Evolutionary conservation across 2,329 filamentous ascomycete species (phyloP).

Genomic region (Tolypocladium endophyticum): DNA sequence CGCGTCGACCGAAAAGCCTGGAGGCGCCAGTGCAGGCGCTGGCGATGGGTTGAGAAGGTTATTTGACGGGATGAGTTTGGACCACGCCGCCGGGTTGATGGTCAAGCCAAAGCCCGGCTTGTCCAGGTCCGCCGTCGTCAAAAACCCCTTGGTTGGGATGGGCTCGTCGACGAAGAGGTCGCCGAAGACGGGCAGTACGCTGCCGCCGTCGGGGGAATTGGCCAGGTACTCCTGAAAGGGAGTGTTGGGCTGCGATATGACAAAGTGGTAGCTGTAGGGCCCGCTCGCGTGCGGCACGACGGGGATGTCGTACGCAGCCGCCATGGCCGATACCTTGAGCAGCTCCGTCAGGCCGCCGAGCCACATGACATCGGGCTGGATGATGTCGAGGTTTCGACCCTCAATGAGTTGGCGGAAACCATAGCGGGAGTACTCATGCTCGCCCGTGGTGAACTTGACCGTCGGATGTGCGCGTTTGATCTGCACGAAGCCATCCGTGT

Average conservation of each 20-base stretch:
- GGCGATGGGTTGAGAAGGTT: conserved; percentile 61
- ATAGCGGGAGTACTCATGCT: conserved; percentile 91
- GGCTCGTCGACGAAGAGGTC: conserved; percentile 86
- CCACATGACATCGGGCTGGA: conserved; percentile 98
- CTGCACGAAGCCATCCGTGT: conserved; percentile 80
- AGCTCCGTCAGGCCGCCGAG: conserved; percentile 87
- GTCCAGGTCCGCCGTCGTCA: conserved; percentile 71
- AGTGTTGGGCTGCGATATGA: conserved; percentile 83
- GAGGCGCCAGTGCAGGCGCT: conserved; percentile 27
- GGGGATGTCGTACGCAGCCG: conserved; percentile 85
- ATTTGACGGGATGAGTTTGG: conserved; percentile 65
- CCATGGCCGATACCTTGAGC: conserved; percentile 79
- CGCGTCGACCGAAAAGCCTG: neutral
- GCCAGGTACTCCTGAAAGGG: conserved; percentile 95
- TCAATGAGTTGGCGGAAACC: conserved; percentile 93
- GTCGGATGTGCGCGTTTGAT: conserved; percentile 86
- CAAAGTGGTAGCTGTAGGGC: conserved; percentile 93
- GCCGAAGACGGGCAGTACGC: conserved; percentile 83
- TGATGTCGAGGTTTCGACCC: conserved; percentile 82
- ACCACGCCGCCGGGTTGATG: conserved; percentile 62
- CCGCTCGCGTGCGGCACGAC: conserved; percentile 93
- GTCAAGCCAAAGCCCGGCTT: conserved; percentile 87
- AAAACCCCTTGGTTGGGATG: conserved; percentile 71
- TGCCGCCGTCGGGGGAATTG: conserved; percentile 84
- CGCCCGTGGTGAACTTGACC: conserved; percentile 88